Evolutionary conservation across 352 stramenopile species (phyloP), one percentile per base, ranked within the genome.

Genomic region (Phytopythium oedochilum): DNA sequence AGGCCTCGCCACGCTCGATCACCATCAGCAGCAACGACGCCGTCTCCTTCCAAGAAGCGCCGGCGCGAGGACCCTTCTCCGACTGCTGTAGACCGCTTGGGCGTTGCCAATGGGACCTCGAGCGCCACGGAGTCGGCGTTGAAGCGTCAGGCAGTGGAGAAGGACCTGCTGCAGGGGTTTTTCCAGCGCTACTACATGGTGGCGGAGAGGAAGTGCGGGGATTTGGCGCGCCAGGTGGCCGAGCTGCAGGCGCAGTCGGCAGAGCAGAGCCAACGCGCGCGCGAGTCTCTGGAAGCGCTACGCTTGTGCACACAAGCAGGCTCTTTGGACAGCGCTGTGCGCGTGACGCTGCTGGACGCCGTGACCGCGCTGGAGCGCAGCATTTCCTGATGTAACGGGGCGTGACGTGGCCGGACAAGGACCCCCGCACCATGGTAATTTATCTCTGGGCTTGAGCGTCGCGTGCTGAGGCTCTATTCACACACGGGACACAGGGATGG

Each of bases 201-300:
- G 5, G 73, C 75, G 3, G 78, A 89, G 66, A 68, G 51, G 1
- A 85, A 86, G 29, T 85, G 73, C 57, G 56, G 59, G 2, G 47
- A 63, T 34, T 43, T 86, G 31, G 45, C 63, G 3, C 36, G 68
- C 42, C 69, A 75, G 17, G 62, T 79, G 22, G 55, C 45, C 1
- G 36, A 66, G 5, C 54, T 81, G 28, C 53, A 88, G 26, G 50
- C 57, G 23, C 58, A 63, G 53, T 63, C 69, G 17, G 8, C 14
- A 8, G 51, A 26, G 18, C 60, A 20, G 17, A 50, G 53, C 18
- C 66, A 65, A 23, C 57, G 71, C 43, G 57, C 66, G 17, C 62
- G 60, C 11, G 63, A 75, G 38, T 70, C 61, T 28, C 69, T 61
- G 34, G 58, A 63, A 10, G 38, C 70, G 22, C 40, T 79, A 26